phyloP scores from a whole-genome alignment of 1,284 basidiomycete species.

The Cutaneotrichosporon dermatis region DNA sequence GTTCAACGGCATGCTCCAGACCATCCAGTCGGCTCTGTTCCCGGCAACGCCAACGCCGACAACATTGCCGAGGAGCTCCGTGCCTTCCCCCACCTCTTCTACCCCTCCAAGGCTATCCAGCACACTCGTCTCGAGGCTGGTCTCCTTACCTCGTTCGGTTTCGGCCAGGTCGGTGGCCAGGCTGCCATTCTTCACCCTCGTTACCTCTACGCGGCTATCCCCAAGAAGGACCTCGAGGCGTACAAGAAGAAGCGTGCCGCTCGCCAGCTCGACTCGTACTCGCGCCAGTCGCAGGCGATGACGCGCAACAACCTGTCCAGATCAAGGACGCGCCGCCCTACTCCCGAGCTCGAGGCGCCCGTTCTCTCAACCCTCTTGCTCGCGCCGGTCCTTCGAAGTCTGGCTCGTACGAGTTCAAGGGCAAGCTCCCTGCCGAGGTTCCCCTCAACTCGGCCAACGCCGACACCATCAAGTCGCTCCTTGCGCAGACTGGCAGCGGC shows the following conservation, averaged over 20 bases:
- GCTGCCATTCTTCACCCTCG: slow-evolving; percentile 85
- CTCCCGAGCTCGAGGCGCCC: slow-evolving; percentile 76
- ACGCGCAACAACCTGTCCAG: slow-evolving; percentile 82
- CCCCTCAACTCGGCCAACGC: slow-evolving; percentile 64
- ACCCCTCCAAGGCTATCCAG: slow-evolving; percentile 92
- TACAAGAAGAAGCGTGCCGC: slow-evolving; percentile 68
- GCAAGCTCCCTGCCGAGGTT: slow-evolving; percentile 58
- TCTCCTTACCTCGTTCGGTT: slow-evolving; percentile 95
- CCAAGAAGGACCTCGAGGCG: slow-evolving; percentile 64
- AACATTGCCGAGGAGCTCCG: slow-evolving; percentile 92
- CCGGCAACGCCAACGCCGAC: slow-evolving; percentile 95
- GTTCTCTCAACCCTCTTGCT: slow-evolving; percentile 93
- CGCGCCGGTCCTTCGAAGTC: slow-evolving; percentile 81
- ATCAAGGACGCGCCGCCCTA: slow-evolving; percentile 96
- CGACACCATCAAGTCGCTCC: slow-evolving; percentile 56
- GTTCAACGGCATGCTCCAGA: slow-evolving; percentile 87
- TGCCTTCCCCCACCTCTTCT: slow-evolving; percentile 85
- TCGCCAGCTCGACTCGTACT: slow-evolving; percentile 75
- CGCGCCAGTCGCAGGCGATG: slow-evolving; percentile 92
- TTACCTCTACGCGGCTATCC: slow-evolving; percentile 79
- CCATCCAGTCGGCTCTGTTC: slow-evolving; percentile 76
- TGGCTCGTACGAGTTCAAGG: slow-evolving; percentile 73
- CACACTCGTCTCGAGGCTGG: slow-evolving; percentile 88
- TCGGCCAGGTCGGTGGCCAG: slow-evolving; percentile 97
- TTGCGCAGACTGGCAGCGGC: slow-evolving; percentile 38